A percentile compares a stretch with the other conserved stretches of the same genome.
Conservation (phyloP, 768 basidiomycete genomes). For the Crassisporium funariophilum region DNA sequence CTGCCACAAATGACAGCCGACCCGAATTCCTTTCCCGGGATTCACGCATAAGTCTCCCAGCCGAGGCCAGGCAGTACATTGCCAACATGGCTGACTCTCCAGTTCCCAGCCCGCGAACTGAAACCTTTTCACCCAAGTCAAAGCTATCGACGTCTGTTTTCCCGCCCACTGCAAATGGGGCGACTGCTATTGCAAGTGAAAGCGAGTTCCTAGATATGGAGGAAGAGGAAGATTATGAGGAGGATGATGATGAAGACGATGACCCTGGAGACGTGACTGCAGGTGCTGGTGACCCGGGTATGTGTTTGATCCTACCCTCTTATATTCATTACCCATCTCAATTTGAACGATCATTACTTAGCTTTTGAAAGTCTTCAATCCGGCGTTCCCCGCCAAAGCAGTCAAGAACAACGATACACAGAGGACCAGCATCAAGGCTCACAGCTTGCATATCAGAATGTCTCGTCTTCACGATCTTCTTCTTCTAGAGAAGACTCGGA, state of each 20-base stretch:
- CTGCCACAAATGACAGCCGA: slow-evolving; percentile 34
- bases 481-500: slow-evolving; percentile 20
- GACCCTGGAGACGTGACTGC: slow-evolving; percentile 34
- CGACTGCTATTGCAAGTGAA: slow-evolving; percentile 21
- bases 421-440: slow-evolving; percentile 15
- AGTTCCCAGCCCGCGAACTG: slow-evolving; percentile 49
- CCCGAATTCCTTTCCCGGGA: slow-evolving; percentile 52
- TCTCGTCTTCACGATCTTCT: slow-evolving; percentile 19
- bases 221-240: slow-evolving; percentile 48
- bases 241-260: slow-evolving; percentile 42
- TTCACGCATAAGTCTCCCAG: slow-evolving; percentile 70
- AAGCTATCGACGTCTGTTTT: slow-evolving; percentile 24
- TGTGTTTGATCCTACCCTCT: slow-evolving; percentile 6
- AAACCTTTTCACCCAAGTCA: slow-evolving; percentile 35
- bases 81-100: slow-evolving; percentile 70
- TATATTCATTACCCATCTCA: slow-evolving; percentile 4
- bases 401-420: slow-evolving; percentile 20
- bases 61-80: slow-evolving; percentile 76
- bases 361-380: slow-evolving; percentile 20
- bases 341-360: slow-evolving; percentile 18
- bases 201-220: slow-evolving; percentile 73
- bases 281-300: slow-evolving; percentile 21
- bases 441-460: slow-evolving; percentile 21
- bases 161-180: slow-evolving; percentile 15
- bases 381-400: slow-evolving; percentile 9